Evolutionary conservation across 192 early-diverging fungal genomes (phyloP).

Genomic region (Coemansia sp.): DNA sequence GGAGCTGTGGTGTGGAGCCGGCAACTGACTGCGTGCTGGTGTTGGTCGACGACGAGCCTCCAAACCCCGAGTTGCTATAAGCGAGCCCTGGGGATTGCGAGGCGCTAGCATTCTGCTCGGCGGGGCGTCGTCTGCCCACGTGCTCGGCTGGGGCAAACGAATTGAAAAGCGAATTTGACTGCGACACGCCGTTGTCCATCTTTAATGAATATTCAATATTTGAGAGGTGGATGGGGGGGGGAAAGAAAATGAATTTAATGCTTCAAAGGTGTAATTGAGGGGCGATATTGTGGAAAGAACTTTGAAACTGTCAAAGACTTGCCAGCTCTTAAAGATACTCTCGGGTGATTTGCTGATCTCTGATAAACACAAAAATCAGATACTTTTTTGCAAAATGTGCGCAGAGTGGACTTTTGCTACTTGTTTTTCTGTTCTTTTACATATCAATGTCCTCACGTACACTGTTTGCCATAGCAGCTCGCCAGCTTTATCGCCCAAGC

Average conservation of each 20-base stretch:
- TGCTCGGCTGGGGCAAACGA: slow-evolving; percentile 19
- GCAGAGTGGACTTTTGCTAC: not conserved
- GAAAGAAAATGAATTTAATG: not conserved
- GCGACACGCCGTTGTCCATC: slow-evolving; percentile 27
- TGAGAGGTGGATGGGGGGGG: not conserved
- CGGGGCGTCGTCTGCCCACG: slow-evolving; percentile 17
- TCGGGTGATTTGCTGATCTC: not conserved
- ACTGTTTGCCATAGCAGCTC: not conserved
- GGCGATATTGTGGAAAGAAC: not conserved
- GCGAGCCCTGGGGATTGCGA: slow-evolving; percentile 29
- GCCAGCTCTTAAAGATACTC: not conserved
- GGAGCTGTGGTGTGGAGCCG: slow-evolving; percentile 31
- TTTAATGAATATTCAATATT: not conserved
- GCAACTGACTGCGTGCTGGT: slow-evolving; percentile 27
- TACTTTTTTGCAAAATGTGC: not conserved
- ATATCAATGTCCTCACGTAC: not conserved
- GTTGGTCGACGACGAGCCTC: slow-evolving; percentile 25
- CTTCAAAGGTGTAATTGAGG: not conserved
- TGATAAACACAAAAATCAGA: not conserved
- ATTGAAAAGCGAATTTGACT: slow-evolving; percentile 32
- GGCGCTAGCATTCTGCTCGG: slow-evolving; percentile 12
- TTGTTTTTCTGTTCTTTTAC: not conserved
- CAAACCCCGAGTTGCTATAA: slow-evolving; percentile 12
- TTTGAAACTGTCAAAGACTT: not conserved
- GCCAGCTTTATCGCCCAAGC: not conserved